Percentiles rank a stretch among this genome's conserved stretches.
Conservation (phyloP, 345 rosid species). For the Populus tremula region DNA sequence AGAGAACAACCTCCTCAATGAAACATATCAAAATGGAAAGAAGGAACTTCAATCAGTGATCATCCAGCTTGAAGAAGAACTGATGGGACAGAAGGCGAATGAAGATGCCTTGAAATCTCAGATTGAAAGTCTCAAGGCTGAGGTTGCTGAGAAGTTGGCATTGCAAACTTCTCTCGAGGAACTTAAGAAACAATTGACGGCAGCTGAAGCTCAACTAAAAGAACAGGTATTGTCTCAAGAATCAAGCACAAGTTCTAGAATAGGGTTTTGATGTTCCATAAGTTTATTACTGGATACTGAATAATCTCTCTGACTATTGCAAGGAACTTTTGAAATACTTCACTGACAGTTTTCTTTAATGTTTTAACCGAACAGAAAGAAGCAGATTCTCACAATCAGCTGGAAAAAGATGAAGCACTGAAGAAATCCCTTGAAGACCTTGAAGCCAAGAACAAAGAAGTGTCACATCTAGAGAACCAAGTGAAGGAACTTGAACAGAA, state of each 20-base stretch:
- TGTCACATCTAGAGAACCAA: slow-evolving; percentile 44
- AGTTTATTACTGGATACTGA: slow-evolving; percentile 2
- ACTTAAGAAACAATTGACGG: slow-evolving; percentile 49
- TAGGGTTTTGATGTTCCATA: background rate
- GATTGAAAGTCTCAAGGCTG: slow-evolving; percentile 47
- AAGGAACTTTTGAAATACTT: background rate
- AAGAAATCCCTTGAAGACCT: slow-evolving; percentile 60
- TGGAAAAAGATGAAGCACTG: slow-evolving; percentile 55
- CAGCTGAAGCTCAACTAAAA: slow-evolving; percentile 40
- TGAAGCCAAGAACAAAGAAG: slow-evolving; percentile 60
- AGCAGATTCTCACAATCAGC: slow-evolving; percentile 43
- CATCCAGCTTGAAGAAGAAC: slow-evolving; percentile 56
- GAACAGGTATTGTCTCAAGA: slow-evolving; percentile 43
- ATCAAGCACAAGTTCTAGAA: background rate
- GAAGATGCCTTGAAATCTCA: slow-evolving; percentile 43
- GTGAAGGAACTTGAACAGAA: slow-evolving; percentile 69
- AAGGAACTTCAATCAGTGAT: slow-evolving; percentile 65
- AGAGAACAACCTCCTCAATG: slow-evolving; percentile 66
- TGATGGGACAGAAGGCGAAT: slow-evolving; percentile 46
- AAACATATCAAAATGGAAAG: slow-evolving; percentile 56
- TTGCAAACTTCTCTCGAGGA: slow-evolving; percentile 61
- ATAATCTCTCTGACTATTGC: background rate
- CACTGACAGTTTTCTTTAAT: background rate
- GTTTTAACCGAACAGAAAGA: slow-evolving; percentile 44
- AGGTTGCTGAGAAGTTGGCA: slow-evolving; percentile 42